Percentiles rank a stretch among this genome's conserved stretches.
phyloP scores from a whole-genome alignment of 2,329 filamentous ascomycete genomes.

The Penicillium sp. region DNA sequence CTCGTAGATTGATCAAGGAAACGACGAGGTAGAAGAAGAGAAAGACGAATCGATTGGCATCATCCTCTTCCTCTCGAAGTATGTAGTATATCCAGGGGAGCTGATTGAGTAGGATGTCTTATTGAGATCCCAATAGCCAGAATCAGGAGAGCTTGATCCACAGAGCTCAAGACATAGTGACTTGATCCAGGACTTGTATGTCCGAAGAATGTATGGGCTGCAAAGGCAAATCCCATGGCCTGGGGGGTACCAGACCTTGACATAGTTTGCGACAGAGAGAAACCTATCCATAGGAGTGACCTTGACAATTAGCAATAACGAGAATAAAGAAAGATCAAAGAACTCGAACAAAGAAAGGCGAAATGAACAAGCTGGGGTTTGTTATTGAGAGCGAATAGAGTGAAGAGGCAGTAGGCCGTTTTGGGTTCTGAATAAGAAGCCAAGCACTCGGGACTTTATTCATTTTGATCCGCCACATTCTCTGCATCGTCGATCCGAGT shows the following conservation, averaged over 20 bases:
- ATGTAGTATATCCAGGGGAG: constrained; percentile 1
- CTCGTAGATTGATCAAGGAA: not conserved
- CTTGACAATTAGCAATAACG: not conserved
- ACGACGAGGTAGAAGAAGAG: not conserved
- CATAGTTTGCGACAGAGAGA: constrained; percentile 2
- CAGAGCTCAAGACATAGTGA: constrained; percentile 1
- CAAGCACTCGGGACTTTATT: not conserved
- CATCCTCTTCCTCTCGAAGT: not conserved
- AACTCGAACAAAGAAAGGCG: constrained; percentile 3
- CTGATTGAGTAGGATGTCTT: constrained; percentile 2
- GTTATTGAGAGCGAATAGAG: constrained; percentile 5
- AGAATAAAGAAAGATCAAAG: constrained; percentile 1
- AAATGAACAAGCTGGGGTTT: not conserved
- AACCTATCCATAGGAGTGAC: constrained; percentile 5
- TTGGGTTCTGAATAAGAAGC: constrained; percentile 28
- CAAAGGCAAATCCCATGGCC: constrained; percentile 6
- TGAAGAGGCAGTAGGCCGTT: constrained; percentile 13
- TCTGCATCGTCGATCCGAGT: not conserved
- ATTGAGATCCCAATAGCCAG: constrained; percentile 6
- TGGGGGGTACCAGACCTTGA: not conserved
- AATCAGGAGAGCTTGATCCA: constrained; percentile 9
- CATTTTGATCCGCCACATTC: constrained; percentile 5
- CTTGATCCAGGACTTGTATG: not conserved
- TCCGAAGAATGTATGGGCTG: constrained; percentile 8
- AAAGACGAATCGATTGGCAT: not conserved